Evolutionary conservation across 805 yeast species (phyloP).

Genomic region (Scheffersomyces coipomensis): DNA sequence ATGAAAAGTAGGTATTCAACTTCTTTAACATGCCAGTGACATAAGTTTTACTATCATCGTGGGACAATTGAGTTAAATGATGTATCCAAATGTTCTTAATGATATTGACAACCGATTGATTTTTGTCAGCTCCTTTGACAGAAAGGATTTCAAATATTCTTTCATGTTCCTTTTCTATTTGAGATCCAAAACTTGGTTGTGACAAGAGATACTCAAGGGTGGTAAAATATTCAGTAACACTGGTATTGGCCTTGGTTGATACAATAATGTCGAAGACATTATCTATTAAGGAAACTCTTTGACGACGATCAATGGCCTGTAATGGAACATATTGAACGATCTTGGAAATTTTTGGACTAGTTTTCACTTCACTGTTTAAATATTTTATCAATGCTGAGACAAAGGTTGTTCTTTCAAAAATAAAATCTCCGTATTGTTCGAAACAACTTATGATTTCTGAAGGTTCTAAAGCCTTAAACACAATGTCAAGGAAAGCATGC

Average conservation of each 20-base stretch:
- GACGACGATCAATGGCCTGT: neutral
- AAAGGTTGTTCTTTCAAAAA: neutral
- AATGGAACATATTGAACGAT: neutral
- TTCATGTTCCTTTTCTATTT: constrained; percentile 44
- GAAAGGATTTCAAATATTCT: constrained; percentile 15
- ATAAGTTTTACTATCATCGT: constrained; percentile 19
- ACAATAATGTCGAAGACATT: neutral
- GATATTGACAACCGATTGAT: constrained; percentile 14
- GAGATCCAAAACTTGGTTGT: constrained; percentile 55
- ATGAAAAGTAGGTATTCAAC: constrained; percentile 6
- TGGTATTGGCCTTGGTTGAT: neutral
- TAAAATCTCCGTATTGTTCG: neutral
- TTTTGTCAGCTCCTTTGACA: neutral
- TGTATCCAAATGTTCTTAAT: constrained; percentile 38
- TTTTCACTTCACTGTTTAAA: neutral
- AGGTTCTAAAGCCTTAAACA: neutral
- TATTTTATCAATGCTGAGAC: neutral
- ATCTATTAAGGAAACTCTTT: neutral
- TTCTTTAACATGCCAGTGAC: constrained; percentile 11
- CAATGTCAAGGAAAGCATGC: neutral
- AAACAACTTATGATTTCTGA: neutral
- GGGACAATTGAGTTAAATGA: constrained; percentile 39
- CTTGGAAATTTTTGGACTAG: neutral
- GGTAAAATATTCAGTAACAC: neutral
- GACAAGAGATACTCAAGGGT: constrained; percentile 33